Evolutionary conservation across 495 filamentous ascomycete species (phyloP).

Genomic region (Aspergillus heteromorphus): DNA sequence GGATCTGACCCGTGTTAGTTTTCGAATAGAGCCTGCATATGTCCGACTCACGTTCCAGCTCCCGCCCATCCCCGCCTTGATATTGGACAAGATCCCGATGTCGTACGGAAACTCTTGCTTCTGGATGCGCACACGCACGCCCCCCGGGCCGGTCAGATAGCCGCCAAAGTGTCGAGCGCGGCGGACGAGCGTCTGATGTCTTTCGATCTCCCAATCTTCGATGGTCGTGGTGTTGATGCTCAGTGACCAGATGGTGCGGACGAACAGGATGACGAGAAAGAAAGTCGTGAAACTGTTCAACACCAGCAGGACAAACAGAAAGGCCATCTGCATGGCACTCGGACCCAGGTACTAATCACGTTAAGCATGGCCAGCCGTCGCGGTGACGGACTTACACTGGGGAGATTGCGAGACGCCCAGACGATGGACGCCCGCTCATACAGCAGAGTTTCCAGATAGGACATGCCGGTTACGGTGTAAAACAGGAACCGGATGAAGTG

Average conservation of each 20-base stretch:
- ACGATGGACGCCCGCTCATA: constrained; percentile 55
- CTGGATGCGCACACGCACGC: constrained; percentile 47
- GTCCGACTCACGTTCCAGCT: constrained; percentile 37
- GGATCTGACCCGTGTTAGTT: constrained; percentile 16
- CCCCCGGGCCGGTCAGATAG: constrained; percentile 56
- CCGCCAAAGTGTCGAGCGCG: constrained; percentile 53
- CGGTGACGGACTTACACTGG: constrained; percentile 45
- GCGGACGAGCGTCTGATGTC: constrained; percentile 70
- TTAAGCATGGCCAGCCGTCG: constrained; percentile 13
- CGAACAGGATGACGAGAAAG: constrained; percentile 59
- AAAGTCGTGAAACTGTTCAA: constrained; percentile 59
- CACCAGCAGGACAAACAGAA: constrained; percentile 61
- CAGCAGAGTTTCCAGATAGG: constrained; percentile 54
- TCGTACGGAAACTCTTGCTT: constrained; percentile 89
- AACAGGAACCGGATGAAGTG: constrained; percentile 86
- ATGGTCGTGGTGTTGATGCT: constrained; percentile 73
- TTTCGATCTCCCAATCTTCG: constrained; percentile 87
- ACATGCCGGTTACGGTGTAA: constrained; percentile 67
- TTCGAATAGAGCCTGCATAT: not conserved
- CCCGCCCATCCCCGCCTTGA: constrained; percentile 69
- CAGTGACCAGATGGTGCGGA: constrained; percentile 53
- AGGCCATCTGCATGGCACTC: constrained; percentile 51
- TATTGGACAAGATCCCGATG: constrained; percentile 77
- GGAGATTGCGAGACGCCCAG: constrained; percentile 62
- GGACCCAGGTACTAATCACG: constrained; percentile 68